Evolutionary conservation across 2,329 filamentous ascomycete genomes (phyloP), one percentile per base, ranked within the genome.

Genomic region (Fusarium pilosicola): DNA sequence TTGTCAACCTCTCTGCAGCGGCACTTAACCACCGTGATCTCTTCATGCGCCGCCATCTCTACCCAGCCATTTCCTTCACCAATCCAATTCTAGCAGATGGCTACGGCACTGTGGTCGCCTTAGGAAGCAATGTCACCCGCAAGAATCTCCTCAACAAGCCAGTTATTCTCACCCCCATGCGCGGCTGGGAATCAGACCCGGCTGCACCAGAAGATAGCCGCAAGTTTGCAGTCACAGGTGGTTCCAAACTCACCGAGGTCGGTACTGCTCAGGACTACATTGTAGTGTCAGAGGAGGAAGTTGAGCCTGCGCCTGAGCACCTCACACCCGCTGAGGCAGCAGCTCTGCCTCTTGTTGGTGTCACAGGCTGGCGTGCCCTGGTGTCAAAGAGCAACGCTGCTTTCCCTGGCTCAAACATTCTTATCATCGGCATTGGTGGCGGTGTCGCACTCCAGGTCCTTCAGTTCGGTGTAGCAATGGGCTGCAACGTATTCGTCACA

Each of bases 21-120:
- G 93, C 96, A 20, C 90, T 98, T 57, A 98, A 98, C 86, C 96
- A 98, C 85, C 93, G 95, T 77, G 96, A 98, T 82, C 90, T 97
- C 76, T 98, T 98, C 85, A 93, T 97, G 83, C 93, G 96, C 62
- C 95, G 96, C 82, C 92, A 95, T 79, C 90, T 97, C 45, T 98
- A 98, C 85, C 96, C 96, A 0, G 92, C 90, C 76, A 92, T 94
- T 60, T 92, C 93, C 18, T 97, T 97, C 82, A 88, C 89, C 68
- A 86, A 91, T 11, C 94, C 96, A 2, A 85, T 98, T 46, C 88
- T 97, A 32, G 91, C 95, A 68, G 96, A 98, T 80, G 96, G 94
- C 73, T 91, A 89, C 76, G 96, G 95, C 62, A 85, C 88, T 65
- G 94, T 98, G 8, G 87, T 91, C 36, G 84, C 86, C 9, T 84